A percentile compares a stretch with the other conserved stretches of the same genome.
phyloP scores from a whole-genome alignment of 495 filamentous ascomycete species.

The Hypoxylon subgilvum region DNA sequence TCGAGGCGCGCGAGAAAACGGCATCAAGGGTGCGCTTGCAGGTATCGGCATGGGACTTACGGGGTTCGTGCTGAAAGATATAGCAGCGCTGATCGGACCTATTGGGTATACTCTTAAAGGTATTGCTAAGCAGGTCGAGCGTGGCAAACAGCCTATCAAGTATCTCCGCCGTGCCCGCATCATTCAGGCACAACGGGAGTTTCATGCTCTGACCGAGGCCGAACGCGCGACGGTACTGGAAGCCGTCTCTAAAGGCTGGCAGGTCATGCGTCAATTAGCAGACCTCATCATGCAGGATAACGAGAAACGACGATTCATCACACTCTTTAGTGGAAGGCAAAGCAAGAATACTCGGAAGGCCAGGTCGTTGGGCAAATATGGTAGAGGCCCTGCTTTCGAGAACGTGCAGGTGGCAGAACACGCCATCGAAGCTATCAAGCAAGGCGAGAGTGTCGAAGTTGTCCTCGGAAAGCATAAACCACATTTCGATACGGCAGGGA shows the following conservation, averaged over 20 bases:
- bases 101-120: conserved; percentile 72
- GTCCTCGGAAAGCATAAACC: conserved; percentile 9
- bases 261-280: conserved; percentile 49
- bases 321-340: conserved; percentile 35
- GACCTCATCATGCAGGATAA: conserved; percentile 45
- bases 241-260: conserved; percentile 50
- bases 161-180: conserved; percentile 58
- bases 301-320: conserved; percentile 41
- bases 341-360: conserved; percentile 40
- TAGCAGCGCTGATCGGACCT: conserved; percentile 67
- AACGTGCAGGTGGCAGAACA: conserved; percentile 50
- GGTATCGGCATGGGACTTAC: conserved; percentile 78
- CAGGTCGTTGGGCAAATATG: conserved; percentile 21
- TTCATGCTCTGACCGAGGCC: conserved; percentile 38
- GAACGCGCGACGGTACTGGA: conserved; percentile 35
- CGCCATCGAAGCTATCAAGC: conserved; percentile 48
- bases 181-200: conserved; percentile 53
- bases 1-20: conserved; percentile 63
- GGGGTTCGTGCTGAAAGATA: conserved; percentile 73
- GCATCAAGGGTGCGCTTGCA: conserved; percentile 63
- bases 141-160: conserved; percentile 52
- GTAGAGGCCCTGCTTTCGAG: conserved; percentile 52
- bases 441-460: conserved; percentile 38
- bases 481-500: neutral
- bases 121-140: conserved; percentile 59